Conservation (phyloP, 352 stramenopile species). For the Globisporangium abappressorium region DNA sequence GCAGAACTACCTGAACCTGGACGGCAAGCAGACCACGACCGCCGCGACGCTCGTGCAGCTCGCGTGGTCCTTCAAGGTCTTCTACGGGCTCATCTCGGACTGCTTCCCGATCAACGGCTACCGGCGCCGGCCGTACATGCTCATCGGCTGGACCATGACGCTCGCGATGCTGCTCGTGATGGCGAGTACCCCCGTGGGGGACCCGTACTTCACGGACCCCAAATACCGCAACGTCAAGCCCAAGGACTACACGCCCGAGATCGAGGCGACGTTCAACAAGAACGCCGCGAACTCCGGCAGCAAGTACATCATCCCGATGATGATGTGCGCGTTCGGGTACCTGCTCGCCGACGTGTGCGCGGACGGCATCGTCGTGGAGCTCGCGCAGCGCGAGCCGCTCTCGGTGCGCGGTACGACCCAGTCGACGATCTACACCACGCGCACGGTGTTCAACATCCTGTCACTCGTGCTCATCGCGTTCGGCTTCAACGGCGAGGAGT, state of each 20-base stretch:
- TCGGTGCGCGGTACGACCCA: slow-evolving; percentile 28
- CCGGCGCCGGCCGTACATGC: slow-evolving; percentile 50
- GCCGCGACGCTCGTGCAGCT: slow-evolving; percentile 40
- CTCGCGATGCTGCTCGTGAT: slow-evolving; percentile 43
- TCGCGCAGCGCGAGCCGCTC: slow-evolving; percentile 27
- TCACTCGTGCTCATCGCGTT: slow-evolving; percentile 20
- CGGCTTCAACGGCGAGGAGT: slow-evolving; percentile 32
- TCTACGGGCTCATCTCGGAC: slow-evolving; percentile 55
- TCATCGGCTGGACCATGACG: slow-evolving; percentile 45
- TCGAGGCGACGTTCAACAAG: slow-evolving; percentile 31
- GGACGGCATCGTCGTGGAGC: slow-evolving; percentile 43
- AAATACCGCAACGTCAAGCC: slow-evolving; percentile 25
- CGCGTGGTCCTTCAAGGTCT: slow-evolving; percentile 54
- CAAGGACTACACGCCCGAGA: slow-evolving; percentile 27
- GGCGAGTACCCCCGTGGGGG: slow-evolving; percentile 30
- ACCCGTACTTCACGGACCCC: slow-evolving; percentile 42
- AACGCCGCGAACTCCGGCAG: slow-evolving; percentile 16
- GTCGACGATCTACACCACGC: slow-evolving; percentile 21
- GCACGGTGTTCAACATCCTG: slow-evolving; percentile 22
- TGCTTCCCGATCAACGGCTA: slow-evolving; percentile 52
- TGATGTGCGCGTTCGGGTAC: slow-evolving; percentile 50
- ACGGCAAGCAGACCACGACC: slow-evolving; percentile 31
- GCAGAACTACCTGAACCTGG: slow-evolving; percentile 37
- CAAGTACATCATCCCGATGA: slow-evolving; percentile 41
- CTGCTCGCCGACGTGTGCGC: slow-evolving; percentile 52